Percentiles rank a stretch among this genome's conserved stretches.
Evolutionary conservation across 176 grass and related monocot genomes (phyloP).

Genomic region (Pontederia crassipes): DNA sequence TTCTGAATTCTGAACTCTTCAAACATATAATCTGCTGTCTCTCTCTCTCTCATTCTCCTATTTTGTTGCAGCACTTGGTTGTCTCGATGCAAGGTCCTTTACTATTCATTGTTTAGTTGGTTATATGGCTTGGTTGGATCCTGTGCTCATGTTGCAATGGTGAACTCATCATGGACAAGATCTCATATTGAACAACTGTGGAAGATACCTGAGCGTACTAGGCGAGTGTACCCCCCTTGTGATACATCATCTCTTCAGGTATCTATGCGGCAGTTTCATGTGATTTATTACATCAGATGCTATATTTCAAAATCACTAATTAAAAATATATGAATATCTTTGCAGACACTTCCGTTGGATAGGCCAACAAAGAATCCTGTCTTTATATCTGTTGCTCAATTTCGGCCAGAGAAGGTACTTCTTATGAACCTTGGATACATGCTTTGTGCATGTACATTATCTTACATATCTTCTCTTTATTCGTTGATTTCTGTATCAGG

Average conservation of each 20-base stretch:
- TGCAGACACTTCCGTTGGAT: constrained; percentile 72
- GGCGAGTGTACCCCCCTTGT: constrained; percentile 84
- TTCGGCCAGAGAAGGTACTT: constrained; percentile 90
- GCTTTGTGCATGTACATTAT: background rate
- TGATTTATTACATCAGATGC: constrained; percentile 1
- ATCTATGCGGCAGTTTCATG: background rate
- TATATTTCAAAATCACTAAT: constrained; percentile 12
- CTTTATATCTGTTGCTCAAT: constrained; percentile 91
- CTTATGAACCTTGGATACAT: background rate
- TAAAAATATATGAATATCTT: constrained; percentile 31
- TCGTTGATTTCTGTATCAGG: constrained; percentile 31
- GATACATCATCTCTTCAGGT: constrained; percentile 80
- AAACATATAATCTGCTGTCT: constrained; percentile 1
- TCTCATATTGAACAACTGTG: constrained; percentile 72
- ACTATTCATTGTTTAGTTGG: constrained; percentile 89
- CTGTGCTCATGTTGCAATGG: constrained; percentile 80
- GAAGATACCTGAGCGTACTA: constrained; percentile 74
- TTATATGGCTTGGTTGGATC: constrained; percentile 83
- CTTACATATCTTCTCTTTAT: background rate
- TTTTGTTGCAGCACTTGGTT: constrained; percentile 48
- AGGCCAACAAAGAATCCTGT: constrained; percentile 44
- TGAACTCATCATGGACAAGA: constrained; percentile 95
- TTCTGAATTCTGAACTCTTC: background rate
- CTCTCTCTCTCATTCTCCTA: constrained; percentile 13
- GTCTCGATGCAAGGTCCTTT: constrained; percentile 78